These are phyloP conservation scores for Pleurotus platypus DNA, from an alignment of 768 basidiomycete species.

Conservation along the genomic window DNA sequence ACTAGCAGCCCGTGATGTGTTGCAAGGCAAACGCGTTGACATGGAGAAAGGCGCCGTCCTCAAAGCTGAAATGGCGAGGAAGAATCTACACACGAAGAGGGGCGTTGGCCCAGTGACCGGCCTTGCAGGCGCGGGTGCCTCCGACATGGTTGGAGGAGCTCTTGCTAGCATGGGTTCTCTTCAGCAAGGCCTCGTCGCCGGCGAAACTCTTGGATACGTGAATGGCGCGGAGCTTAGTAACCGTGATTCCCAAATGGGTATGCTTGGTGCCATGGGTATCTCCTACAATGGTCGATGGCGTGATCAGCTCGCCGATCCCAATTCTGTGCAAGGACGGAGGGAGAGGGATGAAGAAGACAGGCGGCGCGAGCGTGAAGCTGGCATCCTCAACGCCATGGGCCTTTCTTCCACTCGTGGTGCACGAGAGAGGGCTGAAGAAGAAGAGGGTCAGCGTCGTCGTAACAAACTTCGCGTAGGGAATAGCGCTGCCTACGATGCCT, in stretches of 20 bases:
- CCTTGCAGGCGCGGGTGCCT: conserved; percentile 4
- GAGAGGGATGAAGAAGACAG: conserved; percentile 41
- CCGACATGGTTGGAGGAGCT: background rate
- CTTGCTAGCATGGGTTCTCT: conserved; percentile 5
- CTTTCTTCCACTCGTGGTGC: conserved; percentile 44
- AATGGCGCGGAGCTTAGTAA: conserved; percentile 23
- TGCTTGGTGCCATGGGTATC: conserved; percentile 47
- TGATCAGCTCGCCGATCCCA: conserved; percentile 19
- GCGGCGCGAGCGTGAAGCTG: conserved; percentile 32
- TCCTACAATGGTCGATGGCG: conserved; percentile 35
- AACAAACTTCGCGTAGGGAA: conserved; percentile 40
- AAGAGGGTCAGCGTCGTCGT: conserved; percentile 44
- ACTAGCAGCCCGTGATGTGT: conserved; percentile 76
- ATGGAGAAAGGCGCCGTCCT: conserved; percentile 88
- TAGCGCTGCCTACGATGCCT: conserved; percentile 68
- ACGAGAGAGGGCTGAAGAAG: conserved; percentile 62
- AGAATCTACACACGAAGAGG: conserved; percentile 95
- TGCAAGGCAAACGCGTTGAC: conserved; percentile 90
- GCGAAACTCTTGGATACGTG: conserved; percentile 3
- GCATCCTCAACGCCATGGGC: conserved; percentile 35
- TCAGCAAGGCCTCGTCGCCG: conserved; percentile 18
- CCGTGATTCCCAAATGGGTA: conserved; percentile 45
- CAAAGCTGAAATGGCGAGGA: conserved; percentile 99
- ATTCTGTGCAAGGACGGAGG: conserved; percentile 4
- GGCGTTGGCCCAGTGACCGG: conserved; percentile 69